Percentiles rank a stretch among this genome's conserved stretches.
Conservation (phyloP, 805 yeast genomes). For the Lachancea sp. region DNA sequence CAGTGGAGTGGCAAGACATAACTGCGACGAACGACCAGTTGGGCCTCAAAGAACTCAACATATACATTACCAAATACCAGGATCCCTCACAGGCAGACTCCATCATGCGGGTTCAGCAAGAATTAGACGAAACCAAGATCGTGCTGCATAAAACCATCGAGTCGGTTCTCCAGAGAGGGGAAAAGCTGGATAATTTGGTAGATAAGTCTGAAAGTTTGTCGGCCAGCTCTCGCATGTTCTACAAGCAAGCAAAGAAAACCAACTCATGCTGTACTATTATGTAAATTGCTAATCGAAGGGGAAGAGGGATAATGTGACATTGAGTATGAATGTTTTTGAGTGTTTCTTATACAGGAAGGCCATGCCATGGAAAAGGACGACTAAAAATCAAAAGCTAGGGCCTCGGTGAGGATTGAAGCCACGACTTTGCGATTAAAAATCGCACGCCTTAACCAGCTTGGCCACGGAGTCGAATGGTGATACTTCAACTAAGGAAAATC, state of each 20-base stretch:
- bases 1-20: slow-evolving; percentile 55
- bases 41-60: slow-evolving; percentile 46
- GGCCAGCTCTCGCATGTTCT: slow-evolving; percentile 84
- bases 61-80: slow-evolving; percentile 77
- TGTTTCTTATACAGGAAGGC: too few relatives aligned
- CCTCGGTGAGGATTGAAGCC: slow-evolving; percentile 57
- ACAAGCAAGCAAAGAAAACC: slow-evolving; percentile 93
- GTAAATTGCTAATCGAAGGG: slow-evolving; percentile 29
- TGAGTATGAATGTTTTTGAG: background rate
- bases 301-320: background rate
- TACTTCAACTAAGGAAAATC: too few relatives aligned
- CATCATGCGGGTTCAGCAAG: slow-evolving; percentile 94
- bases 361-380: too few relatives aligned
- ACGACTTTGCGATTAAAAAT: slow-evolving; percentile 60
- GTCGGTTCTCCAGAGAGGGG: slow-evolving; percentile 91
- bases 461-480: slow-evolving; percentile 42
- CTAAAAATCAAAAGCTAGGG: slow-evolving; percentile 27
- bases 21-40: slow-evolving; percentile 36
- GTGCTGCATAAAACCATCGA: slow-evolving; percentile 95
- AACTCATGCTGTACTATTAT: slow-evolving; percentile 81
- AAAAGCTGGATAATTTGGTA: slow-evolving; percentile 86
- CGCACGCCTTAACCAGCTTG: slow-evolving; percentile 59
- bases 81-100: slow-evolving; percentile 97
- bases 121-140: slow-evolving; percentile 94
- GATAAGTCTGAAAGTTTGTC: slow-evolving; percentile 93